These are phyloP conservation scores for Strobilomyces dryophilus DNA, from an alignment of 768 basidiomycete genomes.

Conservation along the genomic window DNA sequence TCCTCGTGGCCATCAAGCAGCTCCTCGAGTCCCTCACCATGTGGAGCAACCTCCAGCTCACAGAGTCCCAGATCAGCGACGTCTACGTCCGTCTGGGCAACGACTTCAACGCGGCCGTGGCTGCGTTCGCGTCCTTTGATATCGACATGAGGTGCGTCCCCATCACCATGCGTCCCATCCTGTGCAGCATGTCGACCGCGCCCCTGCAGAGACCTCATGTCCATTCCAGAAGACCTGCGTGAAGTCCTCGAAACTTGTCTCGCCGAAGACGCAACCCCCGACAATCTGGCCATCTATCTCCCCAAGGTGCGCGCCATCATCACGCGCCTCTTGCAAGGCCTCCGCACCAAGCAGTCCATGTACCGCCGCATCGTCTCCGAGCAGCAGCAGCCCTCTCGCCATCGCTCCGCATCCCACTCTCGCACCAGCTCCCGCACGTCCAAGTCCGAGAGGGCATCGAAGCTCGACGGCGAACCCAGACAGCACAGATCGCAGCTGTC, in stretches of 20 bases:
- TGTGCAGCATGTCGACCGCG: slow-evolving; percentile 11
- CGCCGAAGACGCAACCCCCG: slow-evolving; percentile 81
- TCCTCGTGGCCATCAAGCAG: slow-evolving; percentile 92
- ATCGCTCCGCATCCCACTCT: slow-evolving; percentile 46
- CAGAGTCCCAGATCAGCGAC: slow-evolving; percentile 86
- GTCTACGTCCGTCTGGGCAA: slow-evolving; percentile 96
- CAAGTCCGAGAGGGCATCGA: slow-evolving; percentile 36
- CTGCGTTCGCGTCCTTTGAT: slow-evolving; percentile 78
- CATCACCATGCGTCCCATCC: slow-evolving; percentile 11
- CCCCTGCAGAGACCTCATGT: slow-evolving; percentile 69
- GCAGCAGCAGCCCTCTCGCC: slow-evolving; percentile 40
- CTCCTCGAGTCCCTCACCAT: slow-evolving; percentile 85
- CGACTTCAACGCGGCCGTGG: slow-evolving; percentile 92
- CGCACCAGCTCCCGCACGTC: slow-evolving; percentile 58
- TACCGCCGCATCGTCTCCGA: slow-evolving; percentile 77
- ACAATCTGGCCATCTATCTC: slow-evolving; percentile 85
- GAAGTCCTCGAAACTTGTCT: slow-evolving; percentile 86
- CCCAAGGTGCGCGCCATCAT: slow-evolving; percentile 91
- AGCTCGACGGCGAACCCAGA: slow-evolving; percentile 40
- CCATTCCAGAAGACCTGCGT: slow-evolving; percentile 87
- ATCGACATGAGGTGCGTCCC: slow-evolving; percentile 86
- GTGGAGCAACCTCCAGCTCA: slow-evolving; percentile 73
- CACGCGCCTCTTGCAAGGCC: slow-evolving; percentile 85
- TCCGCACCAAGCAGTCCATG: slow-evolving; percentile 87
- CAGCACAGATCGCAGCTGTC: slow-evolving; percentile 49